Evolutionary conservation across 192 early-diverging fungal species (phyloP), one percentile per base, ranked within the genome.

Genomic region (Podila epigama): DNA sequence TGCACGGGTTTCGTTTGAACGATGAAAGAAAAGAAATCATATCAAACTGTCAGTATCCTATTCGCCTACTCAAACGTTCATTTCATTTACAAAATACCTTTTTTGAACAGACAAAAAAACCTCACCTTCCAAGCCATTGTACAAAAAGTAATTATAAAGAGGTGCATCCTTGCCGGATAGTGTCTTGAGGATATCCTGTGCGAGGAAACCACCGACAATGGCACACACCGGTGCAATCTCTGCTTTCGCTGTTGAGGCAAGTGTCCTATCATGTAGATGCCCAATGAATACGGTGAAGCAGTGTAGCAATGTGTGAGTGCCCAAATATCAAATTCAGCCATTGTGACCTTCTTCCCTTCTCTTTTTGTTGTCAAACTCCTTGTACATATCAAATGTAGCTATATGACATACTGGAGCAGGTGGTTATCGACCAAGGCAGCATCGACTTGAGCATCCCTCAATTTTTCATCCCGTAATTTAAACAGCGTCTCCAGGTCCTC

Each of bases 111-210:
- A 39, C 37, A 39, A 39, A 39, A 39, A 13, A 13, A 44, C 5
- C 44, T 77, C 85, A 84, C 87, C 85, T 52, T 83, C 82, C 27
- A 84, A 28, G n/a, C 88, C 92, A 58, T 92, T 85, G 62, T 87
- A 91, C 28, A 84, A 56, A 63, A 93, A 94, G 81, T 92, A 92
- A 75, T 98, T 98, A 58, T 90, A 79, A 10, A 95, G 71, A 13
- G 96, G 96, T 36, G 87, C 77, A 51, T 95, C 96, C 63, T 94
- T 95, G 33, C 79, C 84, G 4, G 93, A 90, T 7, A 97, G 57
- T 15, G 91, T 90, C 71, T 95, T 95, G n/a, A 98, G 82, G 13
- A 96, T 88, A 35, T 98, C 95, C 62, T 97, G 96, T 0, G 93
- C 91, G 52, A 96, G 82, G 0, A 96, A 87, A 9, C 95, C 96